Evolutionary conservation across 2,329 filamentous ascomycete genomes (phyloP).

Genomic region (Stylonectria norvegica): DNA sequence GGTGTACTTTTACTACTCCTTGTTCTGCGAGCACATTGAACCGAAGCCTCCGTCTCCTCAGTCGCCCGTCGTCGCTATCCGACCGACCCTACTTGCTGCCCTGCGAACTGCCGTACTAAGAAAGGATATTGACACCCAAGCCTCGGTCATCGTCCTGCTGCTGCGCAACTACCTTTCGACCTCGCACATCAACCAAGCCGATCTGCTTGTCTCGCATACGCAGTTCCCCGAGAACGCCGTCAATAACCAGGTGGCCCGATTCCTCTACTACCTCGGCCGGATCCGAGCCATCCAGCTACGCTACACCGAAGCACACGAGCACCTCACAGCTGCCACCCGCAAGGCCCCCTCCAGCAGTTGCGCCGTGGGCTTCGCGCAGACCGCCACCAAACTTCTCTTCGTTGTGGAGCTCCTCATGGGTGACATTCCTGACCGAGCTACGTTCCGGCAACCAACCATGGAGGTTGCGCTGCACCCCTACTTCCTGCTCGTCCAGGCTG

Average conservation of each 20-base stretch:
- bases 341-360: slow-evolving; percentile 90
- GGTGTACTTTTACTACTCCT: slow-evolving; percentile 95
- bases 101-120: slow-evolving; percentile 92
- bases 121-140: slow-evolving; percentile 96
- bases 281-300: slow-evolving; percentile 94
- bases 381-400: slow-evolving; percentile 91
- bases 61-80: slow-evolving; percentile 81
- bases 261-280: slow-evolving; percentile 94
- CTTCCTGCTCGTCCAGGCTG: slow-evolving; percentile 88
- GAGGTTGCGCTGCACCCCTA: slow-evolving; percentile 89
- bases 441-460: slow-evolving; percentile 85
- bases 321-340: slow-evolving; percentile 86
- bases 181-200: slow-evolving; percentile 94
- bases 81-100: slow-evolving; percentile 80
- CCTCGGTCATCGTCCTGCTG: slow-evolving; percentile 89
- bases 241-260: slow-evolving; percentile 97
- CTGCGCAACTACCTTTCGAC: slow-evolving; percentile 95
- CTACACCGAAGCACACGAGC: slow-evolving; percentile 95
- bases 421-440: slow-evolving; percentile 91
- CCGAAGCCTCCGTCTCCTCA: slow-evolving; percentile 85
- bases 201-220: slow-evolving; percentile 91
- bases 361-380: slow-evolving; percentile 91
- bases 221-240: slow-evolving; percentile 91
- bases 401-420: slow-evolving; percentile 98
- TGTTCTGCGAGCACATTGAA: slow-evolving; percentile 89